Percentiles rank a stretch among this genome's conserved stretches.
These are phyloP conservation scores for Linum lewisii DNA, from an alignment of 345 rosid genomes.

Conservation along the genomic window DNA sequence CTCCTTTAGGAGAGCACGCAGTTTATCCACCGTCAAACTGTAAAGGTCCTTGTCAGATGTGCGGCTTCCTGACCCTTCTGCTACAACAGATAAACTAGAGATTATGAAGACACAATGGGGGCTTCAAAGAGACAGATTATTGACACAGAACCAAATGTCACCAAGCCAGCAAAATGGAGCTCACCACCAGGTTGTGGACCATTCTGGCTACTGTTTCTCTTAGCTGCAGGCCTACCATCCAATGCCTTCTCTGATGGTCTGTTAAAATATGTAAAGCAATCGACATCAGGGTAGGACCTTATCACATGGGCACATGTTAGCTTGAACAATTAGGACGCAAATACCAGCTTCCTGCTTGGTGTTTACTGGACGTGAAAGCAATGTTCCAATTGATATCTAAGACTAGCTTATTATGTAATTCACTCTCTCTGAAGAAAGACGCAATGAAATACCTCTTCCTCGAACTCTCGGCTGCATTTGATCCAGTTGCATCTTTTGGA, in stretches of 20 bases:
- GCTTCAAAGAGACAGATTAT: neutral
- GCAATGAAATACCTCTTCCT: slow-evolving; percentile 51
- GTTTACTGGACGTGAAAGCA: neutral
- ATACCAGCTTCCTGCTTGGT: neutral
- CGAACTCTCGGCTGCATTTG: slow-evolving; percentile 44
- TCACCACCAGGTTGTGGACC: slow-evolving; percentile 47
- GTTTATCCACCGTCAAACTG: slow-evolving; percentile 77
- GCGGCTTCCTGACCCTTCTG: slow-evolving; percentile 61
- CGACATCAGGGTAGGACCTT: neutral
- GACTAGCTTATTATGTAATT: neutral
- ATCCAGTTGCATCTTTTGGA: slow-evolving; percentile 48
- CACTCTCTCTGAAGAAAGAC: slow-evolving; percentile 6
- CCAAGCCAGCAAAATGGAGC: slow-evolving; percentile 1
- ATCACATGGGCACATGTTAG: slow-evolving; percentile 7
- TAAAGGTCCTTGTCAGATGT: slow-evolving; percentile 52
- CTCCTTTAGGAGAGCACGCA: slow-evolving; percentile 74
- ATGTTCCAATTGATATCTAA: neutral
- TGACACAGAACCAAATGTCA: neutral
- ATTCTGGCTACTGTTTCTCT: slow-evolving; percentile 49
- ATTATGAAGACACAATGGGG: neutral
- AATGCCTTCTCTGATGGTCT: slow-evolving; percentile 64
- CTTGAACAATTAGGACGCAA: neutral
- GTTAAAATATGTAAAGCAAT: slow-evolving; percentile 9
- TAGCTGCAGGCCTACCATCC: slow-evolving; percentile 49
- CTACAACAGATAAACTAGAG: neutral